Evolutionary conservation across 192 early-diverging fungal species (phyloP), one percentile per base, ranked within the genome.

Genomic region (Polychytrium aggregatum): DNA sequence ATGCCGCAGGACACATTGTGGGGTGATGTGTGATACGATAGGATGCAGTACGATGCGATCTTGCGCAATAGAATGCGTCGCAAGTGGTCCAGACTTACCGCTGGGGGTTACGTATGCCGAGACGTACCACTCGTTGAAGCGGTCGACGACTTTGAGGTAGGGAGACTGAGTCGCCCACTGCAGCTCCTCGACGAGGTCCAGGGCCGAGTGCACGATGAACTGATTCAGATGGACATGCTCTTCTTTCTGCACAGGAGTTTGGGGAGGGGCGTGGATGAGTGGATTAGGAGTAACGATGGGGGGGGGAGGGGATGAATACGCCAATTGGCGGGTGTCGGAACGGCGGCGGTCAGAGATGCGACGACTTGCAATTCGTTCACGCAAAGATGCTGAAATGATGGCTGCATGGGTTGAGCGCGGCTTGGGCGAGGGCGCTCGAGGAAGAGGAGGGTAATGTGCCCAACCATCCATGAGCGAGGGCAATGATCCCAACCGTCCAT

Each of bases 171-270:
- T 89, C 50, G 71, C 82, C 82, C 90, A 93, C 65, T 86, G 83
- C 24, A 87, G 63, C 57, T 99, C 96, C 50, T 99, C 93, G 16
- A 99, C 88, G 33, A 95, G 74, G 67, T 99, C 96, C 44, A 99
- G 75, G 17, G 93, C 90, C 8, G 93, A 83, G 58, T 99, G 96
- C 10, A 90, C 81, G 38, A 97, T 87, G 54, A 99, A 99, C 56
- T 99, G 96, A 56, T 91, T 92, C 45, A 99, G 60, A 64, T 96
- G 87, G 40, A 75, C 64, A 50, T 82, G 70, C 55, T 94, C 91
- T 54, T 90, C 77, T 73, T 82, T 78, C 68, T 76, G 67, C 18
- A n/a, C n/a, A n/a, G n/a, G n/a, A 38, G 36, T 22, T 39, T 17
- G 43, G 37, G 35, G 55, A 6, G 37, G 36, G 25, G 31, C 21